Percentiles rank a stretch among this genome's conserved stretches.
Evolutionary conservation across 345 rosid genomes (phyloP).

Genomic region (Chamaenerion angustifolium): DNA sequence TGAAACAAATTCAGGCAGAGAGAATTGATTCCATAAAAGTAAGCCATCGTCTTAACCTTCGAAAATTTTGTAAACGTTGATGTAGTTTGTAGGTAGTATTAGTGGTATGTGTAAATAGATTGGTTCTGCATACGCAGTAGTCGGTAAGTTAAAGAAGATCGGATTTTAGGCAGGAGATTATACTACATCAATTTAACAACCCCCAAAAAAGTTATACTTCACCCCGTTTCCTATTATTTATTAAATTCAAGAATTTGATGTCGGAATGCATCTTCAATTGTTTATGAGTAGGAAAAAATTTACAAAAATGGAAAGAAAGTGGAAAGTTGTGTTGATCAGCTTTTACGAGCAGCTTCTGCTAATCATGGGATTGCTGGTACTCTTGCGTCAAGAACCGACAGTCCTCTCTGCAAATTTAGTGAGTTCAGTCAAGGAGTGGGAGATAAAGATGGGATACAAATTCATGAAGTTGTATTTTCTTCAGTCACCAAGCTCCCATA

Average conservation of each 20-base stretch:
- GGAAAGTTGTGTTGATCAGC: slow-evolving; percentile 27
- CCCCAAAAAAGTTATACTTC: too few species aligned
- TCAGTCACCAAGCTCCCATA: slow-evolving; percentile 39
- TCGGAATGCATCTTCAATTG: too few species aligned
- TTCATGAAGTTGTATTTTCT: slow-evolving; percentile 43
- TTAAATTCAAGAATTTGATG: too few species aligned
- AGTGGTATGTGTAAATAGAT: too few species aligned
- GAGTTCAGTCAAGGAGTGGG: slow-evolving; percentile 45
- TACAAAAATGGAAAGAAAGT: slow-evolving; percentile 53
- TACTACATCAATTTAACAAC: too few species aligned
- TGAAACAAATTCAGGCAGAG: slow-evolving; percentile 63
- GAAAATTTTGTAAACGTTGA: not conserved
- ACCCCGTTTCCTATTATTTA: too few species aligned
- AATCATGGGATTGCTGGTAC: slow-evolving; percentile 19
- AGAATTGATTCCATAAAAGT: slow-evolving; percentile 50
- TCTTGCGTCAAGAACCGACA: slow-evolving; percentile 32
- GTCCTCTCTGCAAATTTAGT: slow-evolving; percentile 42
- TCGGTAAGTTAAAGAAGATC: too few species aligned
- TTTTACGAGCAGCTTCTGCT: slow-evolving; percentile 32
- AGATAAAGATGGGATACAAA: slow-evolving; percentile 48
- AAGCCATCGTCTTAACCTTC: slow-evolving; percentile 10
- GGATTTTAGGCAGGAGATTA: too few species aligned
- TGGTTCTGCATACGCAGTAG: too few species aligned
- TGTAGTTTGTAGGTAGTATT: too few species aligned
- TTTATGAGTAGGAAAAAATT: slow-evolving; percentile 42